Evolutionary conservation across 305 asterid genomes (phyloP), one percentile per base, ranked within the genome.

Genomic region (Fraxinus ornus): DNA sequence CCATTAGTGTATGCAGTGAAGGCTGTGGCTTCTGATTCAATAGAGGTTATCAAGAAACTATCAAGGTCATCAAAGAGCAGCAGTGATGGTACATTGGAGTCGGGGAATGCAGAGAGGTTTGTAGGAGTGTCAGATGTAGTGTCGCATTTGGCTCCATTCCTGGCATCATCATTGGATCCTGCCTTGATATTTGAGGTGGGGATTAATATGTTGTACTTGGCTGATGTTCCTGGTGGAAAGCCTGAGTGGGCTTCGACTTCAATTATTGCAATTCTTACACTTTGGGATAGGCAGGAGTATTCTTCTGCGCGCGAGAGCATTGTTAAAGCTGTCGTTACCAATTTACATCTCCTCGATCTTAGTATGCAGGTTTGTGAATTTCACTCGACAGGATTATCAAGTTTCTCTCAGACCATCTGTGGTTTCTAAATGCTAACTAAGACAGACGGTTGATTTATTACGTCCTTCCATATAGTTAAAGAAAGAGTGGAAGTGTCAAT

Each of bases 221-320:
- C 98, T 83, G 98, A 94, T 81, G 97, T 94, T 76, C 94, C 97
- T 33, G 98, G 98, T 70, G 98, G 98, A 75, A 93, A 93, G 87
- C 94, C 98, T 0, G 98, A 94, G 89, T 94, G 97, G 98, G 98
- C 98, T 75, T 93, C 97, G 55, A 87, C 90, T 0, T 92, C 98
- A 24, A 93, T 90, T 76, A 93, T 91, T 86, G 94, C 97, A 28
- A 93, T 94, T 86, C 97, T 94, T 80, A 93, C 95, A 57, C 97
- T 94, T 75, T 94, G 98, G 98, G 98, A 93, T 82, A 92, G 97
- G 72, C 97, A 94, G 85, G 98, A 94, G 86, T 93, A 92, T 86
- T 92, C 98, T 76, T 93, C 97, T 72, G 98, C 97, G 2, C 90
- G 97, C 4, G 98, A 94, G 89, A 94, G 95, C 86, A 94, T 92